Evolutionary conservation across 352 stramenopile species (phyloP).

Genomic region (Globisporangium perplexum): DNA sequence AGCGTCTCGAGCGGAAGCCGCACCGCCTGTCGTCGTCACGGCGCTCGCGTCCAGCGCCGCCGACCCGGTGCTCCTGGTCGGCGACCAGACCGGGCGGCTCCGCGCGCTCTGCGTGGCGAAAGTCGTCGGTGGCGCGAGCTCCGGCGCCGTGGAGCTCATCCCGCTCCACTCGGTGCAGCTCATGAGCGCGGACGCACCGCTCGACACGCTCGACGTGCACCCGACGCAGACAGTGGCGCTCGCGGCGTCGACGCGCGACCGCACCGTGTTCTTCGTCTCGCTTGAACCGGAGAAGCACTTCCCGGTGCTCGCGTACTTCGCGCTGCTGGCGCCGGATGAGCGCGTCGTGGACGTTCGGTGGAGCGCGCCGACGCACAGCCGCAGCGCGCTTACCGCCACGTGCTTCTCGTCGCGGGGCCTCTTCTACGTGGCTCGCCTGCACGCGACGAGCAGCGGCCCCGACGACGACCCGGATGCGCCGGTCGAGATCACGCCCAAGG

Average conservation of each 20-base stretch:
- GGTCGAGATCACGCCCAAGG: slow-evolving; percentile 27
- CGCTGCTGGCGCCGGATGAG: slow-evolving; percentile 29
- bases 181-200: slow-evolving; percentile 11
- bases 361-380: slow-evolving; percentile 30
- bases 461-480: slow-evolving; percentile 8
- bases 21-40: slow-evolving; percentile 28
- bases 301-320: slow-evolving; percentile 45
- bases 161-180: slow-evolving; percentile 60
- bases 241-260: slow-evolving; percentile 40
- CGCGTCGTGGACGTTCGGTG: slow-evolving; percentile 53
- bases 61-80: slow-evolving; percentile 58
- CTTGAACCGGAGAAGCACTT: slow-evolving; percentile 75
- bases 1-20: background rate
- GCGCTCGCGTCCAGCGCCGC: slow-evolving; percentile 33
- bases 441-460: background rate
- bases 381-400: slow-evolving; percentile 42
- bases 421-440: slow-evolving; percentile 45
- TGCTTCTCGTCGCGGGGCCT: slow-evolving; percentile 43
- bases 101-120: slow-evolving; percentile 54
- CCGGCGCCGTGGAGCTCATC: slow-evolving; percentile 44
- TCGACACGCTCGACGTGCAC: slow-evolving; percentile 62
- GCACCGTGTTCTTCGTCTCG: slow-evolving; percentile 48
- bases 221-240: slow-evolving; percentile 46
- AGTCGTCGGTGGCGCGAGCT: slow-evolving; percentile 26
- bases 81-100: slow-evolving; percentile 50